Evolutionary conservation across 2,329 filamentous ascomycete genomes (phyloP).

Genomic region (Phaeosphaeriaceae sp.): DNA sequence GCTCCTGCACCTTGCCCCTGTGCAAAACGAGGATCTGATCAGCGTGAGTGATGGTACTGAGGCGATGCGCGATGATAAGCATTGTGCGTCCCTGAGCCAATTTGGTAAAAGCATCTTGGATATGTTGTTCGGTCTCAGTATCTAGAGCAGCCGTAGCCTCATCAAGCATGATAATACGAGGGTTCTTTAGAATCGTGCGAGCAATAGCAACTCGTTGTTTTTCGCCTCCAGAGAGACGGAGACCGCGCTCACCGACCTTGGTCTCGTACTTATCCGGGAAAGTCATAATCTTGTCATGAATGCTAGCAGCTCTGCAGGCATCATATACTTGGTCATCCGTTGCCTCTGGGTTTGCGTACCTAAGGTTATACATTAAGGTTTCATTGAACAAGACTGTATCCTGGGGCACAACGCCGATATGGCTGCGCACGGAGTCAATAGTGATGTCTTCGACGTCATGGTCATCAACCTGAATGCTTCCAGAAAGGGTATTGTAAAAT

Average conservation of each 20-base stretch:
- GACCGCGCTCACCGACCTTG: constrained; percentile 87
- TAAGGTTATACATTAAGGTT: constrained; percentile 91
- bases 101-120: constrained; percentile 82
- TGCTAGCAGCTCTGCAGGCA: constrained; percentile 85
- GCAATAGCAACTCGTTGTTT: constrained; percentile 95
- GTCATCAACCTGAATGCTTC: constrained; percentile 83
- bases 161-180: constrained; percentile 89
- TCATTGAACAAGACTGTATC: constrained; percentile 97
- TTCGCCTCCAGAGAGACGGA: constrained; percentile 87
- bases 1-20: constrained; percentile 59
- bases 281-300: constrained; percentile 87
- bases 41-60: constrained; percentile 62
- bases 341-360: constrained; percentile 82
- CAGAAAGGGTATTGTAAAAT: constrained; percentile 86
- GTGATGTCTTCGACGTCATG: constrained; percentile 84
- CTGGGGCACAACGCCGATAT: constrained; percentile 96
- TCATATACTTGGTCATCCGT: constrained; percentile 81
- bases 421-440: constrained; percentile 88
- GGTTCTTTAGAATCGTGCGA: constrained; percentile 89
- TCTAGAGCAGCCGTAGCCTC: constrained; percentile 92
- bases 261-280: constrained; percentile 90
- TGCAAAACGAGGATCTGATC: constrained; percentile 64
- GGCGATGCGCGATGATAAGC: constrained; percentile 85
- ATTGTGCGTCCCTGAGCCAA: constrained; percentile 87
- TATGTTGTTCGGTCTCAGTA: constrained; percentile 90